phyloP scores from a whole-genome alignment of 768 basidiomycete species.

The Pholiota molesta region DNA sequence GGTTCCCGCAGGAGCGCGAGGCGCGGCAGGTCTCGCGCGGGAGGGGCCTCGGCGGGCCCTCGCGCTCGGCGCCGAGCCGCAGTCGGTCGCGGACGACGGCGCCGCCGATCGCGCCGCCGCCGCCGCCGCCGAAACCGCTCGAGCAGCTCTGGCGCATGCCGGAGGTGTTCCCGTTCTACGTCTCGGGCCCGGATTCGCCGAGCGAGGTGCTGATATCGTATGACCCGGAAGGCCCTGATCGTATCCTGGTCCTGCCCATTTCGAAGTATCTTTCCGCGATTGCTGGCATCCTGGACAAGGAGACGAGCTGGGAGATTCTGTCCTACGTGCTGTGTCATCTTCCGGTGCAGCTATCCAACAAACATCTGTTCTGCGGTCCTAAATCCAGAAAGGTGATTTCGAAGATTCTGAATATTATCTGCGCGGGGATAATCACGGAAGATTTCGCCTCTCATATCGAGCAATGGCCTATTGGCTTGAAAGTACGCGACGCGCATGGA shows the following conservation, averaged over 20 bases:
- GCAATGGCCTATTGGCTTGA: constrained; percentile 62
- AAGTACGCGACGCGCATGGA: constrained; percentile 82
- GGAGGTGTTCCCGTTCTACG: constrained; percentile 60
- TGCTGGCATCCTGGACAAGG: constrained; percentile 66
- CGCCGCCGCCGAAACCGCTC: constrained; percentile 37
- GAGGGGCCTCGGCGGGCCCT: constrained; percentile 44
- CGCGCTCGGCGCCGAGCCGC: constrained; percentile 53
- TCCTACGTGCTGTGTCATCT: constrained; percentile 92
- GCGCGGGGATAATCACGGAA: constrained; percentile 62
- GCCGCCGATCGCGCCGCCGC: constrained; percentile 28
- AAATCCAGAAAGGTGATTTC: constrained; percentile 67
- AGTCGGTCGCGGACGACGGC: constrained; percentile 62
- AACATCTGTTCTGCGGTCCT: constrained; percentile 95
- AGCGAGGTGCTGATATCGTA: constrained; percentile 73
- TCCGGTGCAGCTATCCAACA: constrained; percentile 90
- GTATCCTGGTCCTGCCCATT: constrained; percentile 61
- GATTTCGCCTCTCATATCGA: constrained; percentile 60
- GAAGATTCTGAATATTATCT: constrained; percentile 65
- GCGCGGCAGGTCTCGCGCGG: constrained; percentile 57
- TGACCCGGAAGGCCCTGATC: constrained; percentile 50
- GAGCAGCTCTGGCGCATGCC: constrained; percentile 71
- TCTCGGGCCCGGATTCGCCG: constrained; percentile 58
- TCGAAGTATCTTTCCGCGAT: constrained; percentile 73
- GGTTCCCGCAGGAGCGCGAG: constrained; percentile 52
- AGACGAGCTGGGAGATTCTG: constrained; percentile 90